Evolutionary conservation across 2,329 filamentous ascomycete genomes (phyloP).

Genomic region (Coniochaeta ligniaria): DNA sequence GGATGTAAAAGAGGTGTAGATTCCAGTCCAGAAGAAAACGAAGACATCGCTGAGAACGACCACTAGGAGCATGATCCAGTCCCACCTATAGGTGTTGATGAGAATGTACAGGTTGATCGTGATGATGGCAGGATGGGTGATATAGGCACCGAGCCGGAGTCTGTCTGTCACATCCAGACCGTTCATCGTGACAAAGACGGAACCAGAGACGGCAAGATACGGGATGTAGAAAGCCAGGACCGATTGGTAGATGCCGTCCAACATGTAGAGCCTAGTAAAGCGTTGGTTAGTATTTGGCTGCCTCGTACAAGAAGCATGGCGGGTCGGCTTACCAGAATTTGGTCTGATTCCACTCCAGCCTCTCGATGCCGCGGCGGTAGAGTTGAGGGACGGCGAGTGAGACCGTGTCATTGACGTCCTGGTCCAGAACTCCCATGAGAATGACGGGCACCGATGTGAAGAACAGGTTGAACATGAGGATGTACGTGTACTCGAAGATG

Average conservation of each 20-base stretch:
- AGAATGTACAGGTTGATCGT: slow-evolving; percentile 92
- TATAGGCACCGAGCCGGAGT: slow-evolving; percentile 77
- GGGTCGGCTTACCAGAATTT: slow-evolving; percentile 82
- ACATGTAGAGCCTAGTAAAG: slow-evolving; percentile 72
- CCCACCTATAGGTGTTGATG: slow-evolving; percentile 96
- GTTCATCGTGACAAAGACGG: slow-evolving; percentile 61
- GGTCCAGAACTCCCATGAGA: slow-evolving; percentile 92
- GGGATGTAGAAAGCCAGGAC: slow-evolving; percentile 90
- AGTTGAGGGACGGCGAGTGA: slow-evolving; percentile 92
- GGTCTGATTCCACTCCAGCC: slow-evolving; percentile 87
- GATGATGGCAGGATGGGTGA: slow-evolving; percentile 76
- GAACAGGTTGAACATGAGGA: slow-evolving; percentile 90
- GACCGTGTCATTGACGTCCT: slow-evolving; percentile 91
- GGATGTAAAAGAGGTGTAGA: slow-evolving; percentile 56
- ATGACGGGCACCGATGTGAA: slow-evolving; percentile 95
- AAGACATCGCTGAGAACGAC: slow-evolving; percentile 76
- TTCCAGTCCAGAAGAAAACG: slow-evolving; percentile 92
- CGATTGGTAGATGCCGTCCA: slow-evolving; percentile 91
- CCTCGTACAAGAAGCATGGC: background rate
- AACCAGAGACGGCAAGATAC: slow-evolving; percentile 68
- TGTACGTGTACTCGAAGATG: slow-evolving; percentile 96
- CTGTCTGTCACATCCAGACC: slow-evolving; percentile 75
- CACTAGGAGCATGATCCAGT: slow-evolving; percentile 88
- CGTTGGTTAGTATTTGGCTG: background rate
- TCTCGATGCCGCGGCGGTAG: slow-evolving; percentile 91